Evolutionary conservation across 352 stramenopile genomes (phyloP).

Genomic region (Pythium dissotocum): DNA sequence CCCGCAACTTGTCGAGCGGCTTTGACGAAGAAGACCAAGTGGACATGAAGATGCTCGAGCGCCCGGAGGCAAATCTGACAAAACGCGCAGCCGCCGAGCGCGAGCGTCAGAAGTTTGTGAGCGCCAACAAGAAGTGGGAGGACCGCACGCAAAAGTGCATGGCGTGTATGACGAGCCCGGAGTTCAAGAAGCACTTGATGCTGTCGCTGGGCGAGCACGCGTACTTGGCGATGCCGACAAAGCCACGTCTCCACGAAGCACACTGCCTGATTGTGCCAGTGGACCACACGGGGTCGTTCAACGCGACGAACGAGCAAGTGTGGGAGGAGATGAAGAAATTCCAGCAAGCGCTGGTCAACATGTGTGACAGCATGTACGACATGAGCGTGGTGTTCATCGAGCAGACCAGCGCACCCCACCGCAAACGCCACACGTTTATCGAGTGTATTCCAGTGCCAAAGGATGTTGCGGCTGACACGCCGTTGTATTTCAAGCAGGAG

Average conservation of each 20-base stretch:
- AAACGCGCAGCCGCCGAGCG: conserved; percentile 56
- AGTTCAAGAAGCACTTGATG: conserved; percentile 83
- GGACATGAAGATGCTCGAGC: conserved; percentile 61
- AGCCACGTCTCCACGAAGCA: conserved; percentile 49
- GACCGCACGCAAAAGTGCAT: conserved; percentile 64
- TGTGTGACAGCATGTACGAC: conserved; percentile 58
- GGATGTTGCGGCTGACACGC: conserved; percentile 58
- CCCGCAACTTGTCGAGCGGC: conserved; percentile 63
- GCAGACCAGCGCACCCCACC: conserved; percentile 62
- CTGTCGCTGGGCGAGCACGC: conserved; percentile 76
- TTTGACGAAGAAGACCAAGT: conserved; percentile 85
- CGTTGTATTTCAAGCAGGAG: conserved; percentile 86
- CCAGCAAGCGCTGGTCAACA: conserved; percentile 50
- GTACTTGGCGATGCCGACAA: conserved; percentile 68
- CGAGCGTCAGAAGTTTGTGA: conserved; percentile 50
- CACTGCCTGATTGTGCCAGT: conserved; percentile 81
- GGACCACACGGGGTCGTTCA: conserved; percentile 64
- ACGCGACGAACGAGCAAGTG: conserved; percentile 62
- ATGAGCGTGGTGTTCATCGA: conserved; percentile 80
- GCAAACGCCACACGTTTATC: conserved; percentile 68
- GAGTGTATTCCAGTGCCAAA: conserved; percentile 79
- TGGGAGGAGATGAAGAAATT: conserved; percentile 68
- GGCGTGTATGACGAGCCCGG: conserved; percentile 64
- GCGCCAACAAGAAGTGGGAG: conserved; percentile 71
- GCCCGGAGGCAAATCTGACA: conserved; percentile 50